Evolutionary conservation across 1,284 basidiomycete species (phyloP), one percentile per base, ranked within the genome.

Genomic region (Ceratobasidium papillatum): DNA sequence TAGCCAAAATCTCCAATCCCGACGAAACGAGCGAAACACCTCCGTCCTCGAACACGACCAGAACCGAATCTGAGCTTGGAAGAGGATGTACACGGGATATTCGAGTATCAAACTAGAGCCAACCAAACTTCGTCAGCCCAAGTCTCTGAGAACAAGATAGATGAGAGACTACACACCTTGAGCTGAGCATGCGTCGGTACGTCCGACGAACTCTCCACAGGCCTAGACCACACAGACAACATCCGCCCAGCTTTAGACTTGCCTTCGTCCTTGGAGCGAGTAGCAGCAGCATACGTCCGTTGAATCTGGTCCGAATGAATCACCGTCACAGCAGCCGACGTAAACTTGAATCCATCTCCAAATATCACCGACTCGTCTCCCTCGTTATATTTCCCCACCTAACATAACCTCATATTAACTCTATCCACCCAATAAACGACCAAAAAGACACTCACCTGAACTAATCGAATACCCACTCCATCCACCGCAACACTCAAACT

Each of bases 241-340:
- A 61, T 19, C 43, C 36, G 25, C 25, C 68, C 30, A 9, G 54
- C 38, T 12, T 63, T 27, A 4, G 61, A 47, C 34, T 52, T 71
- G 43, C 30, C 41, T 2, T 17, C 54, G 22, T 71, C 43, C n/a
- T 63, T 43, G 27, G 38, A 32, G 1, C 65, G 64, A 30, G 25
- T 27, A 22, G 45, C 43, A 12, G 49, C 54, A 38, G 68, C 68
- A 49, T 59, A 71, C 32, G 56, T 59, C 4, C 68, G 45, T 56
- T 59, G 68, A 25, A 59, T 25, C 68, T 59, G 68, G 41, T 58
- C 56, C 54, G 68, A 71, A 61, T 59, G 56, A 14, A 71, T 59
- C 1, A 47, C 56, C 8, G 43, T 59, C n/a, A 36, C 56, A 61
- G 68, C 54, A 7, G 43, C 19, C 3, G 43, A 45, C 3, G 7